A percentile compares a stretch with the other conserved stretches of the same genome.
phyloP scores from a whole-genome alignment of 768 basidiomycete species.

The Kwoniella botswanensis region DNA sequence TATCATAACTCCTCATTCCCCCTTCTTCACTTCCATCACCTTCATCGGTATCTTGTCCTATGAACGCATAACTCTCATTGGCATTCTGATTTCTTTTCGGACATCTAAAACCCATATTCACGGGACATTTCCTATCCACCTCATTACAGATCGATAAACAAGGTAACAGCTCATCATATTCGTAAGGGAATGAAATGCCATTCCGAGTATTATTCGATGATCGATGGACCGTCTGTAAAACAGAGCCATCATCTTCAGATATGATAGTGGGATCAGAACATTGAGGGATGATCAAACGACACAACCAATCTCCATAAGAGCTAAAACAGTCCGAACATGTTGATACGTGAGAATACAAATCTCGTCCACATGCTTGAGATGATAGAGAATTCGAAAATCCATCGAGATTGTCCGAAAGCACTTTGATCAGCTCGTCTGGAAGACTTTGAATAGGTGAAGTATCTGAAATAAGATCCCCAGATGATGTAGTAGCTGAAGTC shows the following conservation, averaged over 20 bases:
- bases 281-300: constrained; percentile 50
- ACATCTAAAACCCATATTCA: constrained; percentile 54
- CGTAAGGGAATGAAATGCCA: constrained; percentile 22
- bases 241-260: background rate
- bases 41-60: constrained; percentile 38
- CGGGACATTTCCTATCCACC: constrained; percentile 57
- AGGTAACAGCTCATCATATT: constrained; percentile 54
- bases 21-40: constrained; percentile 37
- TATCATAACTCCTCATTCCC: constrained; percentile 30
- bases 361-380: constrained; percentile 55
- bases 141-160: constrained; percentile 53
- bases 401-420: constrained; percentile 44
- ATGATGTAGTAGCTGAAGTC: constrained; percentile 17
- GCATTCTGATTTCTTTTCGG: constrained; percentile 46
- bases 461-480: constrained; percentile 8
- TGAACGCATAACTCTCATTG: constrained; percentile 49
- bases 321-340: constrained; percentile 54
- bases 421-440: constrained; percentile 30
- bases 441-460: constrained; percentile 36
- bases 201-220: constrained; percentile 26
- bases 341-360: constrained; percentile 56
- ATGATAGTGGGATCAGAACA: constrained; percentile 27
- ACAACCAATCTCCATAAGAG: constrained; percentile 57
- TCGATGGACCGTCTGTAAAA: constrained; percentile 4
- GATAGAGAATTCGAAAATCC: constrained; percentile 54